phyloP scores from a whole-genome alignment of 2,329 filamentous ascomycete species.

The Ceratocystiopsis minuta region DNA sequence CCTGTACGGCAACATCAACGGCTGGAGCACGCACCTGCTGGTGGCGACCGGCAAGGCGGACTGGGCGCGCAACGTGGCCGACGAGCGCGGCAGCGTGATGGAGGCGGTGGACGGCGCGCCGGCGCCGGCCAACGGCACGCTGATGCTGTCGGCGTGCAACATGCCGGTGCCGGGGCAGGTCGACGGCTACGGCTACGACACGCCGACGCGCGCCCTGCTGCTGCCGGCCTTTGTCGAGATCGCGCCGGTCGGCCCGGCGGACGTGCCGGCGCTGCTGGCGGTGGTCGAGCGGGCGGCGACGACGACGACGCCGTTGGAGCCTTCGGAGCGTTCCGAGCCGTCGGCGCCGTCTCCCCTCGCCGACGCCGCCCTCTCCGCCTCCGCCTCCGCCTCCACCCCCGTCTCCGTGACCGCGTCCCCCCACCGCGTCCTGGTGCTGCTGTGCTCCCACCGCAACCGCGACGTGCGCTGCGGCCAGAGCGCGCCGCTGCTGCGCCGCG shows the following conservation, averaged over 20 bases:
- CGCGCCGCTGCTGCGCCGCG: slow-evolving; percentile 70
- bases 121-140: slow-evolving; percentile 48
- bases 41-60: slow-evolving; percentile 93
- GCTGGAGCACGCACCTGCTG: slow-evolving; percentile 75
- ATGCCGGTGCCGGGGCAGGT: slow-evolving; percentile 60
- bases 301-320: slow-evolving; percentile 46
- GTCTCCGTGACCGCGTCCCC: no score
- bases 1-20: slow-evolving; percentile 71
- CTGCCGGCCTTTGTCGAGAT: slow-evolving; percentile 72
- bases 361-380: slow-evolving; percentile 7
- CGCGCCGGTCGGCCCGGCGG: slow-evolving; percentile 63
- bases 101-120: slow-evolving; percentile 45
- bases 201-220: slow-evolving; percentile 63
- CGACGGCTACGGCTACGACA: slow-evolving; percentile 42
- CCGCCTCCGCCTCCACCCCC: slow-evolving; percentile 37
- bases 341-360: no score
- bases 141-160: slow-evolving; percentile 86
- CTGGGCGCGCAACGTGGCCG: slow-evolving; percentile 76
- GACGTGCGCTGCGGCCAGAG: slow-evolving; percentile 90
- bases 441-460: slow-evolving; percentile 88
- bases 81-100: slow-evolving; percentile 79
- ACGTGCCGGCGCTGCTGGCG: slow-evolving; percentile 53
- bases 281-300: slow-evolving; percentile 57
- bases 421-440: slow-evolving; percentile 71
- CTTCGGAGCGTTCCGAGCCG: no score